phyloP scores from a whole-genome alignment of 768 basidiomycete genomes.

The Collybiopsis confluens region DNA sequence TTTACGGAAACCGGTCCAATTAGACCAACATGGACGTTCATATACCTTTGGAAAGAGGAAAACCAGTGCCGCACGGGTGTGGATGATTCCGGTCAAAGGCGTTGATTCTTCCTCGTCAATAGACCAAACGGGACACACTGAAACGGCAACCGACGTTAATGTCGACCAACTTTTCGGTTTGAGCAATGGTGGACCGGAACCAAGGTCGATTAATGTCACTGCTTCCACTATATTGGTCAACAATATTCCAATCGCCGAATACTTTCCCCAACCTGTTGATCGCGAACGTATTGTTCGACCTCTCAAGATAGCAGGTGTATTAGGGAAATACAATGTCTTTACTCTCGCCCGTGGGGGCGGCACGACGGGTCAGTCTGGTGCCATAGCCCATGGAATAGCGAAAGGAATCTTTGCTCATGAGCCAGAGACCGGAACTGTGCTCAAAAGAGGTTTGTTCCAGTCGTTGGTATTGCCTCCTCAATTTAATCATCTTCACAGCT shows the following conservation, averaged over 20 bases:
- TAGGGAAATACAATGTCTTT: conserved; percentile 82
- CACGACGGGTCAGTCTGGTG: conserved; percentile 89
- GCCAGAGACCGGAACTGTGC: conserved; percentile 56
- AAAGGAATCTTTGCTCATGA: conserved; percentile 72
- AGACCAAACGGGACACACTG: conserved; percentile 5
- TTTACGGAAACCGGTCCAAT: conserved; percentile 49
- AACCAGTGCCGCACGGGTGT: conserved; percentile 85
- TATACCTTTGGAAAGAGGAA: conserved; percentile 86
- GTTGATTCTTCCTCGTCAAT: not conserved
- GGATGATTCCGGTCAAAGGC: conserved; percentile 75
- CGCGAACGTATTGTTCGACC: conserved; percentile 82
- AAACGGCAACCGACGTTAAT: conserved; percentile 12
- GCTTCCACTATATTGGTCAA: conserved; percentile 79
- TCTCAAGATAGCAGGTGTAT: conserved; percentile 73
- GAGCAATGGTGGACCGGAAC: conserved; percentile 10
- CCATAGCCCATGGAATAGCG: conserved; percentile 72
- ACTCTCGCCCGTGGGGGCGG: conserved; percentile 83
- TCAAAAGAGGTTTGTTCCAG: conserved; percentile 68
- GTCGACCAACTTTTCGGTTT: conserved; percentile 25
- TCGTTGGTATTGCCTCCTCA: conserved; percentile 2
- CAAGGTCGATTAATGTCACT: conserved; percentile 30
- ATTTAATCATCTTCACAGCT: conserved; percentile 41
- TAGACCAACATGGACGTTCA: conserved; percentile 80
- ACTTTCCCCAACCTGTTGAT: conserved; percentile 73
- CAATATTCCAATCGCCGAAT: conserved; percentile 70